Evolutionary conservation across 176 grass and related monocot genomes (phyloP).

Genomic region (Secale cereale): DNA sequence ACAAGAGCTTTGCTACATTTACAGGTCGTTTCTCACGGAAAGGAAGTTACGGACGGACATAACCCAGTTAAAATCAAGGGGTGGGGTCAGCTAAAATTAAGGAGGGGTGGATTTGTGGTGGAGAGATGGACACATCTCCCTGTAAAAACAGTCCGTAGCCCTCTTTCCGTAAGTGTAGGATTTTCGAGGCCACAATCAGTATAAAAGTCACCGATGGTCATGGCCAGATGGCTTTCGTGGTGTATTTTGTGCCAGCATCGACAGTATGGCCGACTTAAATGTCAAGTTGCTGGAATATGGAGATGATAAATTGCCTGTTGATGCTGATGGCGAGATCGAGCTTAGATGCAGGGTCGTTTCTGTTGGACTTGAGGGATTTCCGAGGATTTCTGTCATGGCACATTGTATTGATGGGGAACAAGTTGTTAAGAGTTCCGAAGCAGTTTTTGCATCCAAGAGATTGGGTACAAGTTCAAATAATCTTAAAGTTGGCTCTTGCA

Average conservation of each 20-base stretch:
- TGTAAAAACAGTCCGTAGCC: no score
- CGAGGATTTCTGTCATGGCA: background rate
- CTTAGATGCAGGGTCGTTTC: background rate
- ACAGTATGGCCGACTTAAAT: background rate
- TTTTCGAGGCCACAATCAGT: background rate
- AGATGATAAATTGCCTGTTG: background rate
- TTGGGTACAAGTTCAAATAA: background rate
- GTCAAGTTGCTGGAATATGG: background rate
- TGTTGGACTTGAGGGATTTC: background rate
- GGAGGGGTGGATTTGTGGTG: no score
- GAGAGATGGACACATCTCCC: no score
- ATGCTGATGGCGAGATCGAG: background rate
- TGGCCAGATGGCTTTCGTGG: background rate
- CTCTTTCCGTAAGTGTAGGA: no score
- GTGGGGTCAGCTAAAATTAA: no score
- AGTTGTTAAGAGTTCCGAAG: background rate
- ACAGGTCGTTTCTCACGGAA: no score
- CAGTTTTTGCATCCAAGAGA: background rate
- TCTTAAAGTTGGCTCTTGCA: background rate
- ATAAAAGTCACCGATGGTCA: background rate
- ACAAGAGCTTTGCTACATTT: no score
- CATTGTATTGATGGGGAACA: background rate
- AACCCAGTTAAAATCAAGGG: no score
- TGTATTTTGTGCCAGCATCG: background rate
- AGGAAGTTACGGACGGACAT: no score